A percentile compares a stretch with the other conserved stretches of the same genome.
These are phyloP conservation scores for Mycena chlorophos DNA, from an alignment of 768 basidiomycete genomes.

Conservation along the genomic window DNA sequence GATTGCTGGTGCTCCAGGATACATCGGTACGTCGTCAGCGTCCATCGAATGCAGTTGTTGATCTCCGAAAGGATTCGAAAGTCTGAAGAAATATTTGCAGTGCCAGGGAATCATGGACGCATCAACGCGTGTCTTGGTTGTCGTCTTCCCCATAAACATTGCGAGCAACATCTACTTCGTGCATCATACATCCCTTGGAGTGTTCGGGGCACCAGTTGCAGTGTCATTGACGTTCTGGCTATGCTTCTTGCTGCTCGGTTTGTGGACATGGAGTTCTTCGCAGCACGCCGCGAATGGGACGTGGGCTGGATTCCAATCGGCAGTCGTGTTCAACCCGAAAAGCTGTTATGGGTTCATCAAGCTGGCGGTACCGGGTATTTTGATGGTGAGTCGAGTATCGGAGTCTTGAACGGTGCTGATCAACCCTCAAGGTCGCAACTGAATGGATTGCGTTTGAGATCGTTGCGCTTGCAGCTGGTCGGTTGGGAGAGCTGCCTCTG, in stretches of 20 bases:
- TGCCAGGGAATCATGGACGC: constrained; percentile 81
- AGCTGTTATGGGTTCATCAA: constrained; percentile 60
- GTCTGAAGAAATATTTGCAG: constrained; percentile 77
- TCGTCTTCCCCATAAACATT: constrained; percentile 67
- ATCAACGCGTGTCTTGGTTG: constrained; percentile 62
- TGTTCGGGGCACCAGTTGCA: constrained; percentile 67
- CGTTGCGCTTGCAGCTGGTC: constrained; percentile 74
- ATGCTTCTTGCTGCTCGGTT: constrained; percentile 55
- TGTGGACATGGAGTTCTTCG: constrained; percentile 51
- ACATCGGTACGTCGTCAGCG: constrained; percentile 42
- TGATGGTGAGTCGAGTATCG: constrained; percentile 38
- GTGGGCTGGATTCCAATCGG: constrained; percentile 60
- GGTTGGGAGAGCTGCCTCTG: constrained; percentile 63
- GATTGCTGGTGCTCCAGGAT: constrained; percentile 66
- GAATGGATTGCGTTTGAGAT: constrained; percentile 88
- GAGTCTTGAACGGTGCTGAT: background rate
- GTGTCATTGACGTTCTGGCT: constrained; percentile 72
- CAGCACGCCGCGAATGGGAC: constrained; percentile 56
- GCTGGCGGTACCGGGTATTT: constrained; percentile 72
- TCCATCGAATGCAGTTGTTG: background rate
- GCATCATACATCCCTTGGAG: constrained; percentile 60
- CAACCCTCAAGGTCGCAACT: constrained; percentile 52
- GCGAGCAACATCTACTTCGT: constrained; percentile 60
- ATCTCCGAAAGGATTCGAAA: constrained; percentile 50
- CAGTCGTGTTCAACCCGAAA: constrained; percentile 43